These are phyloP conservation scores for Evernia prunastri DNA, from an alignment of 495 filamentous ascomycete genomes.

Conservation along the genomic window DNA sequence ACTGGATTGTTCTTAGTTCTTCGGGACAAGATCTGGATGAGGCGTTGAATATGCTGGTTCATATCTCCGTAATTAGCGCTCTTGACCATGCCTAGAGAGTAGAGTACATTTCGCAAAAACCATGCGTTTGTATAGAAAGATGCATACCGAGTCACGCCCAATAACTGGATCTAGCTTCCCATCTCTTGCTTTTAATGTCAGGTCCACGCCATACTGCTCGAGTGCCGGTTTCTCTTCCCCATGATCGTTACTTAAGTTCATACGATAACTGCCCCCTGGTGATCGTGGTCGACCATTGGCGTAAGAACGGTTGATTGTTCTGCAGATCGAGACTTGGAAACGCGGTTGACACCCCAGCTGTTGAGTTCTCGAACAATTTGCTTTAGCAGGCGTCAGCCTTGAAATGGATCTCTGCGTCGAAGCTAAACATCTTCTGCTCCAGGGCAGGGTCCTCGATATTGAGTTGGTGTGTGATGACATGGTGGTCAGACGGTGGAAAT, in stretches of 20 bases:
- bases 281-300: slow-evolving; percentile 75
- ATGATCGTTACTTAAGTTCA: slow-evolving; percentile 64
- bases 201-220: slow-evolving; percentile 84
- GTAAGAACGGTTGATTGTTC: slow-evolving; percentile 48
- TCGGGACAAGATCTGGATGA: slow-evolving; percentile 83
- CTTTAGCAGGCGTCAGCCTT: background rate
- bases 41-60: slow-evolving; percentile 64
- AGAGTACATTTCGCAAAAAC: background rate
- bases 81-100: slow-evolving; percentile 37
- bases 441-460: slow-evolving; percentile 1
- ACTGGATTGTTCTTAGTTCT: slow-evolving; percentile 97
- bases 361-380: background rate
- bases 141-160: slow-evolving; percentile 58
- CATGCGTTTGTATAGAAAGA: background rate
- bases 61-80: background rate
- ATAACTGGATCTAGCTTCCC: slow-evolving; percentile 96
- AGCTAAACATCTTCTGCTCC: background rate
- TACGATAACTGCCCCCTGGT: slow-evolving; percentile 85
- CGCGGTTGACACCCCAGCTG: background rate
- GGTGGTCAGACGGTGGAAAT: background rate
- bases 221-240: slow-evolving; percentile 76
- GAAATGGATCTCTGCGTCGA: background rate
- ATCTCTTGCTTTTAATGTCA: slow-evolving; percentile 76
- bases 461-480: slow-evolving; percentile 2
- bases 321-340: slow-evolving; percentile 25